Evolutionary conservation across 345 rosid genomes (phyloP).

Genomic region (Eucalyptus erythrocorys): DNA sequence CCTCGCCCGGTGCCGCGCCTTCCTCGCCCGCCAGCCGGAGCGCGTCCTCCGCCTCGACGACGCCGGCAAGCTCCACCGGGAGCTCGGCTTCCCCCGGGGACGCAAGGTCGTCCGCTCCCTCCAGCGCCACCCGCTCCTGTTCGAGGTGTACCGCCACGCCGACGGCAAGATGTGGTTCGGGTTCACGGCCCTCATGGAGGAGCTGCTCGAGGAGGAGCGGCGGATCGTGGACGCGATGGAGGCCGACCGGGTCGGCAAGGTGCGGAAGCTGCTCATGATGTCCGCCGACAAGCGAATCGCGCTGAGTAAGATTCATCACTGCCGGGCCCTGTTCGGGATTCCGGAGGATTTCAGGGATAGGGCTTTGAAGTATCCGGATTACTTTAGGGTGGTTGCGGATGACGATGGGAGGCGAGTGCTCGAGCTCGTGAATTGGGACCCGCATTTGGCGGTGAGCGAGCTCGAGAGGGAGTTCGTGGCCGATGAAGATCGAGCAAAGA

Average conservation of each 20-base stretch:
- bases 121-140: constrained; percentile 54
- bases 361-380: constrained; percentile 56
- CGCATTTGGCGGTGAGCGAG: constrained; percentile 48
- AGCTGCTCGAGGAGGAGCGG: constrained; percentile 47
- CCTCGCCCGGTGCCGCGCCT: constrained; percentile 43
- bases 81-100: constrained; percentile 90
- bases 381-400: constrained; percentile 34
- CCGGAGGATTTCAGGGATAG: constrained; percentile 86
- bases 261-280: constrained; percentile 74
- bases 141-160: constrained; percentile 47
- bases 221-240: constrained; percentile 46
- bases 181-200: constrained; percentile 59
- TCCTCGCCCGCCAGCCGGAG: constrained; percentile 58
- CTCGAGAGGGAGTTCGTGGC: constrained; percentile 49
- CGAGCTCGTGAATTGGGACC: constrained; percentile 75
- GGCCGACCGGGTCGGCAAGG: constrained; percentile 43
- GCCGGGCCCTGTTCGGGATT: constrained; percentile 62
- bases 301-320: constrained; percentile 63
- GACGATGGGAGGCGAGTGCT: constrained; percentile 58
- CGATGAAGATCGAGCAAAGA: constrained; percentile 49
- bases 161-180: constrained; percentile 79
- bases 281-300: constrained; percentile 57
- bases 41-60: constrained; percentile 61
- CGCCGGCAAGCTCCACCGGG: constrained; percentile 74
- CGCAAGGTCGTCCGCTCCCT: constrained; percentile 54